Percentiles rank a stretch among this genome's conserved stretches.
These are phyloP conservation scores for Cryphonectria naterciae DNA, from an alignment of 2,329 filamentous ascomycete genomes.

Conservation along the genomic window DNA sequence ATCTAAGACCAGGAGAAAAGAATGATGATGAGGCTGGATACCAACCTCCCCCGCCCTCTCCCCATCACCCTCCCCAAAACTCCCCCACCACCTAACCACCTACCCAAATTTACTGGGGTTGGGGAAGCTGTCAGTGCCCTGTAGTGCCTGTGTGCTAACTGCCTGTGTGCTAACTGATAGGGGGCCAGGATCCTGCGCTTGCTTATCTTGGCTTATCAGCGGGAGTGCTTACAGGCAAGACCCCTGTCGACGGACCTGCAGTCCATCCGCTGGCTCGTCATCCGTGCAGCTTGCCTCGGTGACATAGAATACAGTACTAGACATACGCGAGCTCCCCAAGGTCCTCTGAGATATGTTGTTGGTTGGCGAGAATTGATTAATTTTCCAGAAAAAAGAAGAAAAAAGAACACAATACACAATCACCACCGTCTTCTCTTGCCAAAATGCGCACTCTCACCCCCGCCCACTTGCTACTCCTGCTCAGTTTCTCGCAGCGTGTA, in stretches of 20 bases:
- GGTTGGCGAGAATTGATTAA: not conserved
- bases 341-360: not conserved
- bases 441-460: conserved; percentile 18
- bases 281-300: not conserved
- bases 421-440: not conserved
- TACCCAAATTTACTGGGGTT: not conserved
- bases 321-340: too few relatives aligned
- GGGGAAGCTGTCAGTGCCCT: not conserved
- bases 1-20: not conserved
- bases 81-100: too few relatives aligned
- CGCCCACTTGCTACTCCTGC: conserved; percentile 15
- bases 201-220: not conserved
- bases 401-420: not conserved
- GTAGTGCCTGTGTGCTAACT: not conserved
- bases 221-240: not conserved
- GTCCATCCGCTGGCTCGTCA: not conserved
- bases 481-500: conserved; percentile 20
- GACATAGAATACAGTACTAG: too few relatives aligned
- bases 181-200: not conserved
- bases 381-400: too few relatives aligned
- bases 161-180: not conserved
- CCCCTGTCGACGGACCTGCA: not conserved
- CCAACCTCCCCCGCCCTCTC: not conserved
- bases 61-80: too few relatives aligned
- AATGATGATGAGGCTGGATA: not conserved